These are phyloP conservation scores for Batrachochytrium dendrobatidis DNA, from an alignment of 371 early-diverging fungal species.

Conservation along the genomic window DNA sequence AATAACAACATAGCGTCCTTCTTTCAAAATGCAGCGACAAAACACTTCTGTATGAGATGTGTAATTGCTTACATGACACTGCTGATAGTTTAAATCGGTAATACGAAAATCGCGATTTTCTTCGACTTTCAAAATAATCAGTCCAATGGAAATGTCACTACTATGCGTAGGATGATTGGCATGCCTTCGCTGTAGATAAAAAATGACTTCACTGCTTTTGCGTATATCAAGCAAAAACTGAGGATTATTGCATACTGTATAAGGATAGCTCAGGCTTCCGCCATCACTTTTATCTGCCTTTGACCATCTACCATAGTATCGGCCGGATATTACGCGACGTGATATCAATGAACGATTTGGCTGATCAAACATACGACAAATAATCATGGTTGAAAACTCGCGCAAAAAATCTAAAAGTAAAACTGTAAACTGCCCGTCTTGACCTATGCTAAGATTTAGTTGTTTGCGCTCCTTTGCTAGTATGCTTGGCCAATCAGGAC, in stretches of 20 bases:
- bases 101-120: not conserved
- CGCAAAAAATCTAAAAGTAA: conserved; percentile 26
- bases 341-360: not conserved
- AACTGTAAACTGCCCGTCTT: conserved; percentile 26
- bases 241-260: conserved; percentile 20
- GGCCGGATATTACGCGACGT: conserved; percentile 2
- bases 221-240: conserved; percentile 16
- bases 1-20: not conserved
- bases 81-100: not conserved
- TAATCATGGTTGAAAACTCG: conserved; percentile 19
- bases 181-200: not conserved
- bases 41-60: not conserved
- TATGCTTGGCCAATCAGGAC: conserved; percentile 25
- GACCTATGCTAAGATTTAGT: conserved; percentile 11
- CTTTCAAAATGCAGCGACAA: not conserved
- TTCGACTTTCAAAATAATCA: not conserved
- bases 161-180: not conserved
- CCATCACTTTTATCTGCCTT: conserved; percentile 14
- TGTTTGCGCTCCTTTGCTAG: conserved; percentile 21
- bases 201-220: not conserved
- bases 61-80: not conserved
- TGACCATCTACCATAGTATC: conserved; percentile 16
- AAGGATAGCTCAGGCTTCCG: conserved; percentile 21
- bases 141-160: not conserved
- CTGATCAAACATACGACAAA: conserved; percentile 19